These are phyloP conservation scores for Annona cherimola DNA, from an alignment of 164 flowering plant species.

Conservation along the genomic window DNA sequence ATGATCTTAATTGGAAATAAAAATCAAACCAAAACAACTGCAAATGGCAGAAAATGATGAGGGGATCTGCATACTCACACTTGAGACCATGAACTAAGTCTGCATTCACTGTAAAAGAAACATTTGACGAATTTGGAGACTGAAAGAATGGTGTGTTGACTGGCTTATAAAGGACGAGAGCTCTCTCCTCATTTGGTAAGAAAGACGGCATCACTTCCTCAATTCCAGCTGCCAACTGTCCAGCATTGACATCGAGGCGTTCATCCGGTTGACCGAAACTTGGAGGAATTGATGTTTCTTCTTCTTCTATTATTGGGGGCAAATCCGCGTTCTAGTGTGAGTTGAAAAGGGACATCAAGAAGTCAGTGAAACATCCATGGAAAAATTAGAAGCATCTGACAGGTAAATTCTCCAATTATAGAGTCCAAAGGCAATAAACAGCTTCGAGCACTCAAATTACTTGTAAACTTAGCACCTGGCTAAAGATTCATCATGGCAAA, in stretches of 20 bases:
- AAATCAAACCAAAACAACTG: neutral
- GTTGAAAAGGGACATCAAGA: neutral
- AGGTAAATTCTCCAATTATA: neutral
- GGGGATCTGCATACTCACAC: conserved; percentile 29
- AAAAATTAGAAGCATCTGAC: neutral
- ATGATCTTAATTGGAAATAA: neutral
- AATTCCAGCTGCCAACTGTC: conserved; percentile 4
- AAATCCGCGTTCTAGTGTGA: conserved; percentile 47
- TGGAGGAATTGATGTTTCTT: conserved; percentile 35
- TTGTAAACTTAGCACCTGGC: no score
- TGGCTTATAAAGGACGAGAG: conserved; percentile 66
- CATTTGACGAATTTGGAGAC: conserved; percentile 19
- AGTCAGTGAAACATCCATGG: neutral
- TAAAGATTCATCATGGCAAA: no score
- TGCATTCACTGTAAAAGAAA: conserved; percentile 36
- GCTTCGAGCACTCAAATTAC: neutral
- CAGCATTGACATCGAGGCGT: neutral
- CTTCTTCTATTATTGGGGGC: conserved; percentile 74
- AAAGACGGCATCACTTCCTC: conserved; percentile 21
- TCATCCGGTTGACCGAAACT: conserved; percentile 10
- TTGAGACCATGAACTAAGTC: conserved; percentile 45
- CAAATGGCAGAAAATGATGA: neutral
- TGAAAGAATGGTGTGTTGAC: conserved; percentile 13
- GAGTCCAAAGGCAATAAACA: neutral
- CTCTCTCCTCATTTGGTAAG: conserved; percentile 51